Evolutionary conservation across 306 rosid species (phyloP).

Genomic region (Vigna mungo): DNA sequence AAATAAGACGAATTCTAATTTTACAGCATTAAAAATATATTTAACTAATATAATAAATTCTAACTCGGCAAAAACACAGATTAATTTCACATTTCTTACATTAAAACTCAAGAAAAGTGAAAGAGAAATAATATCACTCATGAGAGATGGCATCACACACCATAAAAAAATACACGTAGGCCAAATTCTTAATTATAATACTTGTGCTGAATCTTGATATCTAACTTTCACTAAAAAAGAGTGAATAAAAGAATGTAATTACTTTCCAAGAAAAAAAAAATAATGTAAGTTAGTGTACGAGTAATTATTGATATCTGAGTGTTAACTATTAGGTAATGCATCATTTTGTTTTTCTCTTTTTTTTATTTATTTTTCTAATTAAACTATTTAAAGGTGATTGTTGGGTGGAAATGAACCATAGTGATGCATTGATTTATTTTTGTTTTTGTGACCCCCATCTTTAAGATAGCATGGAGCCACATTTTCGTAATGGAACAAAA

Average conservation of each 20-base stretch:
- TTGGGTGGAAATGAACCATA: conserved; percentile 33
- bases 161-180: conserved; percentile 27
- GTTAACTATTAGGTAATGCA: conserved; percentile 30
- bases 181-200: conserved; percentile 35
- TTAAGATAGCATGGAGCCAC: background rate
- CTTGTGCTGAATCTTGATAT: conserved; percentile 49
- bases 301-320: conserved; percentile 17
- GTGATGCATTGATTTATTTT: conserved; percentile 19
- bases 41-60: too few relatives aligned
- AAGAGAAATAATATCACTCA: background rate
- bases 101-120: background rate
- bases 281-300: background rate
- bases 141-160: background rate
- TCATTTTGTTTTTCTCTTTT: conserved; percentile 29
- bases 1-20: too few relatives aligned
- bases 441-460: background rate
- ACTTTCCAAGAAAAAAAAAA: background rate
- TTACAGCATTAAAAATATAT: too few relatives aligned
- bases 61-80: too few relatives aligned
- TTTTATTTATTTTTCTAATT: conserved; percentile 25
- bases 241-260: conserved; percentile 21
- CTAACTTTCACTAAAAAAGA: conserved; percentile 48
- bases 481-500: background rate
- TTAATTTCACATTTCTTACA: too few relatives aligned
- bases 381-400: conserved; percentile 26